A percentile compares a stretch with the other conserved stretches of the same genome.
These are phyloP conservation scores for Candolleomyces efflorescens DNA, from an alignment of 768 basidiomycete species.

Conservation along the genomic window DNA sequence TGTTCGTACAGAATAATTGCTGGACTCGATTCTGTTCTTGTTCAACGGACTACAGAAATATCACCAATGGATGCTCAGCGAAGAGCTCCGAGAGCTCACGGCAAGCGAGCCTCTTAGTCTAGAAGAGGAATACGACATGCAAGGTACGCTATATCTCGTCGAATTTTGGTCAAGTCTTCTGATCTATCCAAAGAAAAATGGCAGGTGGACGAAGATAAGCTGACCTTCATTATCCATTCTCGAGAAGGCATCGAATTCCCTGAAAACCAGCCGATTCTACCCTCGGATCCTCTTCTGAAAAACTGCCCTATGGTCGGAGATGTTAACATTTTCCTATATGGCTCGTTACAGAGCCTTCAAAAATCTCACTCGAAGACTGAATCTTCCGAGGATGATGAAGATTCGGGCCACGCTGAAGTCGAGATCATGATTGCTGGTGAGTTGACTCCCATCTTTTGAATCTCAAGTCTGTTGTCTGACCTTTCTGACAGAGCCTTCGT, in stretches of 20 bases:
- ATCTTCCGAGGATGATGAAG: slow-evolving; percentile 19
- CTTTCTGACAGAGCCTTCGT: slow-evolving; percentile 47
- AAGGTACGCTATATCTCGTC: slow-evolving; percentile 47
- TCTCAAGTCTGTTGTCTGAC: background rate
- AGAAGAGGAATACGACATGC: slow-evolving; percentile 87
- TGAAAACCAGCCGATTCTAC: slow-evolving; percentile 13
- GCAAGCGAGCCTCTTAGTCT: slow-evolving; percentile 81
- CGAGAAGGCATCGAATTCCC: slow-evolving; percentile 17
- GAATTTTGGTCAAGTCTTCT: background rate
- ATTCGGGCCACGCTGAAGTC: slow-evolving; percentile 52
- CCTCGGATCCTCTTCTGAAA: slow-evolving; percentile 30
- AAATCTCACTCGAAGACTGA: background rate
- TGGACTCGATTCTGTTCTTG: background rate
- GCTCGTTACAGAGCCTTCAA: slow-evolving; percentile 20
- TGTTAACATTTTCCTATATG: slow-evolving; percentile 85
- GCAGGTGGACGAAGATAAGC: slow-evolving; percentile 83
- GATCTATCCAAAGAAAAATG: slow-evolving; percentile 59
- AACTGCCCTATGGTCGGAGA: slow-evolving; percentile 78
- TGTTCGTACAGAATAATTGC: slow-evolving; percentile 22
- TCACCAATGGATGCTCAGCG: slow-evolving; percentile 83
- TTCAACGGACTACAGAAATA: slow-evolving; percentile 52
- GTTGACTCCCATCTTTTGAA: slow-evolving; percentile 4
- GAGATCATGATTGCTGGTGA: slow-evolving; percentile 93
- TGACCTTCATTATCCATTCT: slow-evolving; percentile 87
- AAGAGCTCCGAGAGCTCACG: slow-evolving; percentile 67